Evolutionary conservation across 805 yeast genomes (phyloP).

Genomic region (Ogataea henricii): DNA sequence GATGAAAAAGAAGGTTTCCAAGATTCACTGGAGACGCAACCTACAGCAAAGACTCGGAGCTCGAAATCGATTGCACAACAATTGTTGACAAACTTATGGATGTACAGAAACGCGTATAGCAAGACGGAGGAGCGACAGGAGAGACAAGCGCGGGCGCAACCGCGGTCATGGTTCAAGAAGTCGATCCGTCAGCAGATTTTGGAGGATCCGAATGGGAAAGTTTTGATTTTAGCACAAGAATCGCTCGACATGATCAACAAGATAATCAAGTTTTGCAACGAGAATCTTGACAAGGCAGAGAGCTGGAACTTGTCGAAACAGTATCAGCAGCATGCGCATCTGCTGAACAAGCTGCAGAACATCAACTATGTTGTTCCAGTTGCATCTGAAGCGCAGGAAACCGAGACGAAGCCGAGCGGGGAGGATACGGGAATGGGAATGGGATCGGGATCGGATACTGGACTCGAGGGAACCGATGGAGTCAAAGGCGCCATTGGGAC

Average conservation of each 20-base stretch:
- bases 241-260: constrained; percentile 84
- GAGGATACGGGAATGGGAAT: constrained; percentile 5
- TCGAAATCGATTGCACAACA: constrained; percentile 30
- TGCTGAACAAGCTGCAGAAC: constrained; percentile 31
- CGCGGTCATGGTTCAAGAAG: constrained; percentile 29
- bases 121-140: constrained; percentile 7
- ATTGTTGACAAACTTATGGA: constrained; percentile 31
- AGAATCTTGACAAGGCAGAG: constrained; percentile 83
- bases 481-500: too few species aligned
- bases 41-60: constrained; percentile 2
- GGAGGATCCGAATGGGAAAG: constrained; percentile 62
- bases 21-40: constrained; percentile 22
- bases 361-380: constrained; percentile 24
- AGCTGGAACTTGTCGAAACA: constrained; percentile 55
- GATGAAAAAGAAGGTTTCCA: constrained; percentile 27
- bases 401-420: constrained; percentile 7
- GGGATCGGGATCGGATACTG: too few species aligned
- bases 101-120: constrained; percentile 20
- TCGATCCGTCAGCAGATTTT: constrained; percentile 32
- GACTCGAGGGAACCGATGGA: too few species aligned
- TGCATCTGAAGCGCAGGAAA: constrained; percentile 4
- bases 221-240: constrained; percentile 82
- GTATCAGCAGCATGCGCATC: constrained; percentile 29
- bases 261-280: constrained; percentile 81
- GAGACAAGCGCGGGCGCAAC: constrained; percentile 1